Base-by-base conservation (phyloP, 169 alveolate species). In the Babesia bigemina region DNA sequence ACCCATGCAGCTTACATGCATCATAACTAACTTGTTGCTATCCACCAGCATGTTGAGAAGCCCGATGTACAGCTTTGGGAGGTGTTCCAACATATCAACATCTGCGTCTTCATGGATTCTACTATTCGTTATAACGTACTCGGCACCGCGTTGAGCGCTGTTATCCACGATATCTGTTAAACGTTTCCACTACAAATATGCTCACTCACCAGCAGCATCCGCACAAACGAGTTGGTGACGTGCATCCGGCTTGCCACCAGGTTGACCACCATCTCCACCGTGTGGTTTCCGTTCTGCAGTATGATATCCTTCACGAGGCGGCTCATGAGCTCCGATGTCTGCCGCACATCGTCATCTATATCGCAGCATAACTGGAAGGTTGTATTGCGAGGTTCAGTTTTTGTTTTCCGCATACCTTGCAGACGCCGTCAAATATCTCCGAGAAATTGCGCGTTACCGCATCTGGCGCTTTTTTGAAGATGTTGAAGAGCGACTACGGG, bases 291-390 rank as follows among this genome's bases (percentile, higher is more conserved):
- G 39, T 86, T 83, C 57, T 88, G 85, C 72, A 86, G 79, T 53
- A 85, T 63, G 60, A 84, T 70, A 56, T 85, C 94, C 57, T 79
- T 63, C 75, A 90, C 65, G 21, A 90, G 85, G 50, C 87, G 83
- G 63, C 86, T 87, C 33, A 90, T 70, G 59, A 81, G 74, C 44
- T 73, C 83, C 45, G 90, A 79, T n/a, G 89, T 87, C 50, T 75
- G 82, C 69, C 79, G 86, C 10, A 90, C 94, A 90, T 90, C 89
- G 2, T 86, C 90, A 72, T 89, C 91, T 11, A 75, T 33, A 61
- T 90, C 94, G 21, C 91, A 85, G 59, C 79, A 85, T n/a, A 81
- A 33, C 88, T 81, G 78, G 9, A 33, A 47, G 21, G n/a, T 45
- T 55, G 49, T 45, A 33, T n/a, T 12, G 17, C 36, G 24, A 63